These are phyloP conservation scores for Diaporthe caulivora DNA, from an alignment of 2,329 filamentous ascomycete genomes.

Conservation along the genomic window DNA sequence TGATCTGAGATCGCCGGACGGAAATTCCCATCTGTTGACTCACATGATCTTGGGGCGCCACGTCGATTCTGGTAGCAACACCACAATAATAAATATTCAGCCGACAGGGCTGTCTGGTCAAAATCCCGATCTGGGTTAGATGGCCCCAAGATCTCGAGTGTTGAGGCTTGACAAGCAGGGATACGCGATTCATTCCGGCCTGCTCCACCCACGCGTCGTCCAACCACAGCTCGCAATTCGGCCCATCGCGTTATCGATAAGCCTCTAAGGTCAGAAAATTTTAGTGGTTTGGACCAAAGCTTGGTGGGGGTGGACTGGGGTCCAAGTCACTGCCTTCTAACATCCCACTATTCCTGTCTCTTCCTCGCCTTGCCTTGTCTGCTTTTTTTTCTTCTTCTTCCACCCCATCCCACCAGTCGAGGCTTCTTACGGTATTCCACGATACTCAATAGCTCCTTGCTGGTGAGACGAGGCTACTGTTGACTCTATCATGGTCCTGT, in stretches of 20 bases:
- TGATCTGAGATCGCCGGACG: neutral
- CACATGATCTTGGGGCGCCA: constrained; percentile 16
- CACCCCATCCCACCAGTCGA: constrained; percentile 16
- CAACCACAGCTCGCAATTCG: constrained; percentile 18
- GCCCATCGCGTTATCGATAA: constrained; percentile 4
- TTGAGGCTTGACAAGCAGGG: constrained; percentile 7
- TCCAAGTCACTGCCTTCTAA: neutral
- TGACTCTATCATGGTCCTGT: constrained; percentile 34
- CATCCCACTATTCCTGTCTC: constrained; percentile 16
- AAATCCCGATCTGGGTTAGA: constrained; percentile 13
- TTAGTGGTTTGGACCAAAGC: neutral
- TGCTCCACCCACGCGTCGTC: constrained; percentile 11
- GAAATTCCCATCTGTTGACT: neutral
- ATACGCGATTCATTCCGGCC: constrained; percentile 22
- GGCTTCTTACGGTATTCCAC: neutral
- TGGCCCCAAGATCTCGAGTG: constrained; percentile 17
- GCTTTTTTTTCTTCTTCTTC: neutral
- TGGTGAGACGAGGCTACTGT: constrained; percentile 37
- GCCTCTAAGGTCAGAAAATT: constrained; percentile 30
- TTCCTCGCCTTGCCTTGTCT: neutral
- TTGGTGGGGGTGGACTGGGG: constrained; percentile 8
- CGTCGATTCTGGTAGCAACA: neutral
- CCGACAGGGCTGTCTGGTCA: neutral
- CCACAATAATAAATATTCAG: constrained; percentile 9
- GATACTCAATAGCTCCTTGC: constrained; percentile 26